phyloP scores from a whole-genome alignment of 1,284 basidiomycete species.

The Tilletia indica region DNA sequence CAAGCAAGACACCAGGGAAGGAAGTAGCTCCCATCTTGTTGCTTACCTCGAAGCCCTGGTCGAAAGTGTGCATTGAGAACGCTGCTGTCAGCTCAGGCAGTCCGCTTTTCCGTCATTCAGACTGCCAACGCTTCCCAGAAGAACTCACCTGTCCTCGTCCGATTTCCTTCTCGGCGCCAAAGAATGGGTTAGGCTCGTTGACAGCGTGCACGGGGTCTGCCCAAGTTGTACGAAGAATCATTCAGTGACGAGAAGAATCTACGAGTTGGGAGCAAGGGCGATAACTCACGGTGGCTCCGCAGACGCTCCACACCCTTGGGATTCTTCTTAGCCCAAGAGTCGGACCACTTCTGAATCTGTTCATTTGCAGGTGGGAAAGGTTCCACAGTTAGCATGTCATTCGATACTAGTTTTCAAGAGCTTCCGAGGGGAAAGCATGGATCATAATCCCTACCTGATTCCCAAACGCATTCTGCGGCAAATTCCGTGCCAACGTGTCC shows the following conservation, averaged over 20 bases:
- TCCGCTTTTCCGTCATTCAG: not conserved
- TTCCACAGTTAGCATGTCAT: too few relatives aligned
- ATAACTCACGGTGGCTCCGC: slow-evolving; percentile 24
- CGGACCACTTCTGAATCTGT: slow-evolving; percentile 43
- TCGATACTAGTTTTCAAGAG: too few relatives aligned
- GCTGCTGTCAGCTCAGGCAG: not conserved
- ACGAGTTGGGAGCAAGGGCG: slow-evolving; percentile 27
- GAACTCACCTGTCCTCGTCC: slow-evolving; percentile 17
- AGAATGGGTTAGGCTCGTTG: slow-evolving; percentile 53
- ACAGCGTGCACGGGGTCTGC: slow-evolving; percentile 52
- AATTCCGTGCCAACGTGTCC: slow-evolving; percentile 47
- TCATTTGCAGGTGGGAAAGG: too few relatives aligned
- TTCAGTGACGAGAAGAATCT: slow-evolving; percentile 45
- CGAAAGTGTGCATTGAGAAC: not conserved
- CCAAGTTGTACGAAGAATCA: too few relatives aligned
- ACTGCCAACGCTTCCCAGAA: not conserved
- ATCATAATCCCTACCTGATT: slow-evolving; percentile 2
- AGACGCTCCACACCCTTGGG: slow-evolving; percentile 18
- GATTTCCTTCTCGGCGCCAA: slow-evolving; percentile 27
- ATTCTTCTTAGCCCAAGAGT: slow-evolving; percentile 30
- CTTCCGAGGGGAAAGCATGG: too few relatives aligned
- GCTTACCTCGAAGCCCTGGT: slow-evolving; percentile 27
- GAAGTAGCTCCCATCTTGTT: not conserved
- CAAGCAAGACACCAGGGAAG: not conserved
- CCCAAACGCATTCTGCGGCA: slow-evolving; percentile 28